Base-by-base conservation (phyloP, 345 rosid species). In the Eutrema yunnanense region DNA sequence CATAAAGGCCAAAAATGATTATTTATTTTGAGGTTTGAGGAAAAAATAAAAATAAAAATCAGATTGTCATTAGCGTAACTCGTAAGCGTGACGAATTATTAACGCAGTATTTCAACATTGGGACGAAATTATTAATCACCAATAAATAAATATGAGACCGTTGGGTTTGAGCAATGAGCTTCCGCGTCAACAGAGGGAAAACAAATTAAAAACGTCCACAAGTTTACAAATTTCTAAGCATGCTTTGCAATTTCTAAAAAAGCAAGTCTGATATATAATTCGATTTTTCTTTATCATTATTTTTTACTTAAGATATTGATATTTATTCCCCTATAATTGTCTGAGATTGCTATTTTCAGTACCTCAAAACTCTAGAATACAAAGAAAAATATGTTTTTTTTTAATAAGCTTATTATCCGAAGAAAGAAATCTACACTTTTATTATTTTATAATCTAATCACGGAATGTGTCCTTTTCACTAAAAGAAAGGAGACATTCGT, bases 51-150 rank as follows among this genome's bases (percentile, higher is more conserved):
- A 51, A 22, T 7, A 27, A 16, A 12, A 34, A 44, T 29, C 19
- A 34, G 59, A 44, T 44, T 54, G 9, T 14, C 9, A 62, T 22
- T 46, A n/a, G n/a, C 11, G 47, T 38, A 30, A 41, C 29, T 47
- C 92, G 97, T 94, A 74, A 86, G 88, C 85, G 52, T 85, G 98
- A 89, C 92, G 83, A 59, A 80, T 67, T 58, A 76, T 32, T 33
- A 51, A 77, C 97, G 92, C 82, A 83, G 59, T 81, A 79, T 69
- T 82, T 38, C 52, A 48, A 42, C 52, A 48, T 61, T 54, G 26
- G 19, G 11, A 46, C 4, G n/a, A 52, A 50, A 44, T 36, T 51
- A 13, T 14, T 14, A 26, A 6, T 71, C 59, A 5, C 9, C 6
- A 50, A 29, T 41, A 9, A 10, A 46, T 33, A 3, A 58, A 22